Base-by-base conservation (phyloP, 306 rosid genomes). In the Fragaria nilgerrensis region DNA sequence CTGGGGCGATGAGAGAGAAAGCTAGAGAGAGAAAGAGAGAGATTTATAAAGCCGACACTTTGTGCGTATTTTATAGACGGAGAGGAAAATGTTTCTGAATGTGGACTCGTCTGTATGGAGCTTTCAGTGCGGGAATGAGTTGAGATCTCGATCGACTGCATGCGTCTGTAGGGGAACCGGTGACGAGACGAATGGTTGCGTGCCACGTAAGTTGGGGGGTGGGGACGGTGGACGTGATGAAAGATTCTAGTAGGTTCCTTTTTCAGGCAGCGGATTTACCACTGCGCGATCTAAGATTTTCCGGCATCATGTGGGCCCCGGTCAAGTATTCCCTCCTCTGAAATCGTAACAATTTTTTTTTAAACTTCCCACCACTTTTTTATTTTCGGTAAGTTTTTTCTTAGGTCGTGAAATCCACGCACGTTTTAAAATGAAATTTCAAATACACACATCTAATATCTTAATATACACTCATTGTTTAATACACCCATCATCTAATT, bases 1-100 rank as follows among this genome's bases (percentile, higher is more conserved):
- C 75, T 83, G 67, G 67, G 68, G 79, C 56, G 11, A 49, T 49
- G 78, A 71, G 76, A 58, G 37, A 71, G 52, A 62, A 0, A n/a
- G 47, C 47, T 15, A 0, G 2, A 71, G 76, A 58, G 36, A 71
- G 52, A 62, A 0, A n/a, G 47, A 39, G 8, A 0, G 2, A 72
- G 71, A 9, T 9, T 41, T 32, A 17, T 1, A 17, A 68, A 76
- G 83, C 80, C 76, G 79, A 81, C 90, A 53, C 78, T 63, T 0
- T 5, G 23, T 0, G 75, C 70, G 32, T 83, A 75, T 84, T 84
- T 78, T 84, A 81, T 85, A 70, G 32, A 50, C 4, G 22, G 71
- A 48, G 63, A 76, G 75, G 68, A 76, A 75, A 45, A 14, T 14
- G 5, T 61, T 61, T 67, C 85, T 11, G 67, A 61, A 71, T 48